Evolutionary conservation across 768 basidiomycete species (phyloP).

Genomic region (Boletellus ananas): DNA sequence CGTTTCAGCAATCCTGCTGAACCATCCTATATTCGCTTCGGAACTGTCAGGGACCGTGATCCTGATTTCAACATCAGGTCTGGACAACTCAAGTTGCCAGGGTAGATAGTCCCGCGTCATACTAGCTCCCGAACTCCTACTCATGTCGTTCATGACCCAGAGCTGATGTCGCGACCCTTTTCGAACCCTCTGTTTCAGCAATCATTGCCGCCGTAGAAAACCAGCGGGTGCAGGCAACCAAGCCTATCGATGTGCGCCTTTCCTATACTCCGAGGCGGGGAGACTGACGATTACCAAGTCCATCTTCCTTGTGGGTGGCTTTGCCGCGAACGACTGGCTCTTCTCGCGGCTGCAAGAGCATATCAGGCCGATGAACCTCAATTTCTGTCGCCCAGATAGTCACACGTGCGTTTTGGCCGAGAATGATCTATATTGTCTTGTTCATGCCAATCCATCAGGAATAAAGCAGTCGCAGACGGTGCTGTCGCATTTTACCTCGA

Average conservation of each 20-base stretch:
- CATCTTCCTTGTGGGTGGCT: constrained; percentile 44
- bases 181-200: constrained; percentile 23
- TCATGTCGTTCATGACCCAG: constrained; percentile 9
- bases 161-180: constrained; percentile 28
- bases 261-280: neutral
- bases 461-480: constrained; percentile 46
- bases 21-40: constrained; percentile 47
- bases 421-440: neutral
- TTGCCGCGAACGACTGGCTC: constrained; percentile 43
- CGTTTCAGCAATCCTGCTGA: constrained; percentile 39
- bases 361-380: constrained; percentile 34
- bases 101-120: constrained; percentile 17
- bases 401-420: constrained; percentile 39
- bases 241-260: constrained; percentile 24
- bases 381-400: constrained; percentile 48
- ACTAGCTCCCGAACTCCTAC: neutral
- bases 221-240: constrained; percentile 16
- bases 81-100: constrained; percentile 44
- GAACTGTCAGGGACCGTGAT: constrained; percentile 42
- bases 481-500: constrained; percentile 43
- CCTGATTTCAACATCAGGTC: constrained; percentile 37
- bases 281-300: constrained; percentile 23
- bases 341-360: constrained; percentile 30
- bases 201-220: constrained; percentile 25
- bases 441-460: constrained; percentile 25